These are phyloP conservation scores for Exsudoporus frostii DNA, from an alignment of 768 basidiomycete species.

Conservation along the genomic window DNA sequence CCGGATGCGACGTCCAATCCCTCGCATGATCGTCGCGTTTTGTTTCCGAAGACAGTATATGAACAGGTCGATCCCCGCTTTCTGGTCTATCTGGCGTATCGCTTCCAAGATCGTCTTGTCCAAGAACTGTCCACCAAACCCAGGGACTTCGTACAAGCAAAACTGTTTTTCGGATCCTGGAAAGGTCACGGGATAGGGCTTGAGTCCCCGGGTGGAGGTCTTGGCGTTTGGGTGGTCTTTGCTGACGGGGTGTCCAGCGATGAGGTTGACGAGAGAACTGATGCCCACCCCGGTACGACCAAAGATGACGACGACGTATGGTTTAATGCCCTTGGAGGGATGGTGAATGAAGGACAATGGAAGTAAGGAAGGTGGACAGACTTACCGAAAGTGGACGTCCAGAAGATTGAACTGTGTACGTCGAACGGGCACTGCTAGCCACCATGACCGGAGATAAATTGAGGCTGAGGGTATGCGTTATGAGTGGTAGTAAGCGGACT, in stretches of 20 bases:
- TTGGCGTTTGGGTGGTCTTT: constrained; percentile 11
- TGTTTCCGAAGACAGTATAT: constrained; percentile 24
- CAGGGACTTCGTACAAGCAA: constrained; percentile 24
- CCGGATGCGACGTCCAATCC: constrained; percentile 6
- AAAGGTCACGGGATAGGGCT: not conserved
- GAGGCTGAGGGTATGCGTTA: not conserved
- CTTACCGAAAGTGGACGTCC: constrained; percentile 2
- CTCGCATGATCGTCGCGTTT: constrained; percentile 14
- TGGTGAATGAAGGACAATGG: not conserved
- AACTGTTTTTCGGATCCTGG: not conserved
- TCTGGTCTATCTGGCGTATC: constrained; percentile 14
- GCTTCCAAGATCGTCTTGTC: constrained; percentile 12
- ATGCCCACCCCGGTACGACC: constrained; percentile 28
- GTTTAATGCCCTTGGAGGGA: not conserved
- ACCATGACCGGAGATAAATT: not conserved
- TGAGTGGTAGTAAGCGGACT: not conserved
- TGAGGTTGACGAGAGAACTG: constrained; percentile 30
- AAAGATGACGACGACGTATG: constrained; percentile 27
- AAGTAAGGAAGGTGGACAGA: not conserved
- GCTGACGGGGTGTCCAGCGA: constrained; percentile 19
- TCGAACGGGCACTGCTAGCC: not conserved
- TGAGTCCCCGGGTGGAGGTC: not conserved
- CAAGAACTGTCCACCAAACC: constrained; percentile 10
- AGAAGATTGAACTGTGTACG: not conserved
- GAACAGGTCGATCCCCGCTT: constrained; percentile 20